These are phyloP conservation scores for Medicago ruthenica DNA, from an alignment of 306 rosid species.

Conservation along the genomic window DNA sequence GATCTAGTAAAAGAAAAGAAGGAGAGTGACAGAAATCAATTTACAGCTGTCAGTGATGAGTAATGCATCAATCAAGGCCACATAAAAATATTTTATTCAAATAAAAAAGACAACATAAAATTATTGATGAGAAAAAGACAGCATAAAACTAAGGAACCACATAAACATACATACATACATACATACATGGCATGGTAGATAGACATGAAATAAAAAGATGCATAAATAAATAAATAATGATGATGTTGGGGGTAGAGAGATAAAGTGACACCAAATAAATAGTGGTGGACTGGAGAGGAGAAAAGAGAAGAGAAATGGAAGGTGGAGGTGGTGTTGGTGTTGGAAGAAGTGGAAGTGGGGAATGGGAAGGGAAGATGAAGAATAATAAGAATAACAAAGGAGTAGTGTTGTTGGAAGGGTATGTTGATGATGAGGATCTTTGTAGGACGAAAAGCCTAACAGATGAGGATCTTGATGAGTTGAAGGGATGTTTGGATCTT, in stretches of 20 bases:
- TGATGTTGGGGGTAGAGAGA: too few species aligned
- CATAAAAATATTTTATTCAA: background rate
- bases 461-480: constrained; percentile 83
- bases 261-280: background rate
- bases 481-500: constrained; percentile 86
- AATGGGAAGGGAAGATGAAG: constrained; percentile 55
- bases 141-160: background rate
- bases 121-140: background rate
- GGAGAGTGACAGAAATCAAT: too few species aligned
- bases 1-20: too few species aligned
- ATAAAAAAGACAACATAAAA: too few species aligned
- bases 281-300: background rate
- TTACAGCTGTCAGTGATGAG: background rate
- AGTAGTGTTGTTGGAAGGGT: constrained; percentile 63
- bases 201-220: background rate
- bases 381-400: constrained; percentile 51
- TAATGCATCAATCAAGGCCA: background rate
- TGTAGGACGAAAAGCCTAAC: constrained; percentile 74
- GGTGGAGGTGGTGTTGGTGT: too few species aligned
- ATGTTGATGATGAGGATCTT: constrained; percentile 75
- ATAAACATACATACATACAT: background rate
- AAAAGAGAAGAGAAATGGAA: background rate
- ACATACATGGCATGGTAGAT: background rate
- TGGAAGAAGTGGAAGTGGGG: constrained; percentile 54
- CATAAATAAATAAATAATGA: too few species aligned